Percentiles rank a stretch among this genome's conserved stretches.
Conservation (phyloP, 805 yeast species). For the Suhomyces emberorum region DNA sequence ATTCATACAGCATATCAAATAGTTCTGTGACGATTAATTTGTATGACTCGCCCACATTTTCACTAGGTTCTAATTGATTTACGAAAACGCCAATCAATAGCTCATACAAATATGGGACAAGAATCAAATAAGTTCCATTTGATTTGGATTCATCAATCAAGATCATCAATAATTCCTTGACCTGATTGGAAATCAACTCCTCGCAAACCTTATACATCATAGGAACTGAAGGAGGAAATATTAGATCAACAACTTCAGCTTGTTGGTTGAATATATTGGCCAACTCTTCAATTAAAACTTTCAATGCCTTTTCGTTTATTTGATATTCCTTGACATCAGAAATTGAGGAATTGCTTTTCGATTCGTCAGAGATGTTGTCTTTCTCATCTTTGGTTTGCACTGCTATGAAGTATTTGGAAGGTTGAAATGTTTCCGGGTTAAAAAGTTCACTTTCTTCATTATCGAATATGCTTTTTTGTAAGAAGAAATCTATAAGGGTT, state of each 20-base stretch:
- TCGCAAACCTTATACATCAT: conserved; percentile 49
- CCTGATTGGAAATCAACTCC: conserved; percentile 39
- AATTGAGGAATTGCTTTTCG: not conserved
- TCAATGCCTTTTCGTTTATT: conserved; percentile 17
- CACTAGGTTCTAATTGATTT: conserved; percentile 22
- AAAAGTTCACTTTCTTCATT: conserved; percentile 29
- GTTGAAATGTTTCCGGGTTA: conserved; percentile 26
- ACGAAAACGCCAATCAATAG: conserved; percentile 25
- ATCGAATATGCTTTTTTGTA: conserved; percentile 41
- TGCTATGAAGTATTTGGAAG: conserved; percentile 19
- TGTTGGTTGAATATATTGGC: conserved; percentile 37
- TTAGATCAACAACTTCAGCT: conserved; percentile 35
- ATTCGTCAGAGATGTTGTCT: not conserved
- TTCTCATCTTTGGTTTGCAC: conserved; percentile 4
- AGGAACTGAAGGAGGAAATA: conserved; percentile 44
- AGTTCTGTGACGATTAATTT: conserved; percentile 29
- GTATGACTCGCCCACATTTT: conserved; percentile 39
- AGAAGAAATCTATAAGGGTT: conserved; percentile 41
- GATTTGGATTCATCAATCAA: conserved; percentile 27
- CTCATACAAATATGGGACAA: conserved; percentile 41
- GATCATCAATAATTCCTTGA: conserved; percentile 30
- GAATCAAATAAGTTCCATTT: conserved; percentile 26
- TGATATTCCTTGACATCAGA: not conserved
- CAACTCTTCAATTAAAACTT: conserved; percentile 24
- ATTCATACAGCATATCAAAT: conserved; percentile 41